Conservation (phyloP, 2,329 filamentous ascomycete genomes). For the Fusarium buxicola region DNA sequence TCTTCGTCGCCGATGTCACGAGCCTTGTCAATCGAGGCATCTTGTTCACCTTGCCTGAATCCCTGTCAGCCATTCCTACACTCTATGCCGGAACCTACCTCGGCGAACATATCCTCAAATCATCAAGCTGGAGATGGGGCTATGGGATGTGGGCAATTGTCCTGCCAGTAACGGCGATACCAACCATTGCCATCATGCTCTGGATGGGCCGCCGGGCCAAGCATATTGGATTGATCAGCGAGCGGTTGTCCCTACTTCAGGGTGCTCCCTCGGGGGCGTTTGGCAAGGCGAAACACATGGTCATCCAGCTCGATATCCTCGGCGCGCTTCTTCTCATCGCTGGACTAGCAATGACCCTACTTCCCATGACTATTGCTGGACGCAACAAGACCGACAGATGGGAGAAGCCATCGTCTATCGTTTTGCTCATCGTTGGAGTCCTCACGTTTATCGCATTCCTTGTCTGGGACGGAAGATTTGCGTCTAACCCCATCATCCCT, state of each 20-base stretch:
- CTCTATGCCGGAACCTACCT: conserved; percentile 36
- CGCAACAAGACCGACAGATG: conserved; percentile 31
- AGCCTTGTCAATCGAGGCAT: conserved; percentile 35
- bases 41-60: conserved; percentile 31
- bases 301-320: conserved; percentile 15
- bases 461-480: conserved; percentile 29
- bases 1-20: conserved; percentile 35
- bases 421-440: conserved; percentile 23
- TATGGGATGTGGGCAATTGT: conserved; percentile 36
- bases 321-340: conserved; percentile 28
- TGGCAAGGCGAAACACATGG: conserved; percentile 14
- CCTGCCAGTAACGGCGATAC: conserved; percentile 16
- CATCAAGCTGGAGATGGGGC: conserved; percentile 31
- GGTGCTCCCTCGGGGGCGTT: background rate
- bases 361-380: conserved; percentile 33
- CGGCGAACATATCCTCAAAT: conserved; percentile 27
- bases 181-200: conserved; percentile 31
- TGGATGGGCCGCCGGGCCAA: conserved; percentile 29
- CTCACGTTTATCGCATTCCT: conserved; percentile 20
- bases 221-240: conserved; percentile 5
- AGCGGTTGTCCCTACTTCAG: conserved; percentile 14
- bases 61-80: conserved; percentile 31
- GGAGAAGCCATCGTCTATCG: conserved; percentile 28
- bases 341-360: conserved; percentile 30
- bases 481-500: conserved; percentile 24